Conservation (phyloP, 176 grass and related monocot species). For the Carex kokanica region DNA sequence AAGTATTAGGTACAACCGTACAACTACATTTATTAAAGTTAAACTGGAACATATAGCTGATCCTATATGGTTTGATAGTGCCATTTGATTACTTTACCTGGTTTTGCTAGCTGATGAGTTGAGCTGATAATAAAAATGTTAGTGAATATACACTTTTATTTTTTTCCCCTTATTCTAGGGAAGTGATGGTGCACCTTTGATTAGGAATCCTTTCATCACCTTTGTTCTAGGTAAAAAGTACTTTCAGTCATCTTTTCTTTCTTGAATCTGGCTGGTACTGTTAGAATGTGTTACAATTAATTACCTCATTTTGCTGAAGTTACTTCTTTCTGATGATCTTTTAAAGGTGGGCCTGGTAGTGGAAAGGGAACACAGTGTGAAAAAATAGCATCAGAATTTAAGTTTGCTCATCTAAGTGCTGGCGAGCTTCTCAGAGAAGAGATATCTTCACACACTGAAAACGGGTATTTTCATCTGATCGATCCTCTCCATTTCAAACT, state of each 20-base stretch:
- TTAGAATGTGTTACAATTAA: neutral
- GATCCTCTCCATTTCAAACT: neutral
- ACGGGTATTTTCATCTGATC: constrained; percentile 47
- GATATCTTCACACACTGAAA: constrained; percentile 58
- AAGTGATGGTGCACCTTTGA: neutral
- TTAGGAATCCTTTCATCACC: constrained; percentile 62
- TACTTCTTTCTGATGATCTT: neutral
- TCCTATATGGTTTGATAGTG: neutral
- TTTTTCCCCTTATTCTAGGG: constrained; percentile 34
- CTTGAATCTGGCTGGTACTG: neutral
- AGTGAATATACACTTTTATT: neutral
- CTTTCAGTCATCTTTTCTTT: neutral
- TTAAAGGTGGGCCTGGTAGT: constrained; percentile 73
- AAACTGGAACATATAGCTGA: neutral
- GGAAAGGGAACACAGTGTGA: constrained; percentile 93
- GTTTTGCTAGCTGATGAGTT: neutral
- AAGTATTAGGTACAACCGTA: neutral
- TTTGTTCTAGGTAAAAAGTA: constrained; percentile 63
- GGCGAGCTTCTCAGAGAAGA: constrained; percentile 78
- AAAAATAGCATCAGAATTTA: constrained; percentile 77
- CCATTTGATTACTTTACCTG: neutral
- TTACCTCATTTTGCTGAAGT: neutral
- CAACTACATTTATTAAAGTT: neutral
- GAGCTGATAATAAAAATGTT: neutral
- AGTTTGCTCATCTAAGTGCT: constrained; percentile 81